Conservation (phyloP, 768 basidiomycete species). For the Phaeotremella skinneri region DNA sequence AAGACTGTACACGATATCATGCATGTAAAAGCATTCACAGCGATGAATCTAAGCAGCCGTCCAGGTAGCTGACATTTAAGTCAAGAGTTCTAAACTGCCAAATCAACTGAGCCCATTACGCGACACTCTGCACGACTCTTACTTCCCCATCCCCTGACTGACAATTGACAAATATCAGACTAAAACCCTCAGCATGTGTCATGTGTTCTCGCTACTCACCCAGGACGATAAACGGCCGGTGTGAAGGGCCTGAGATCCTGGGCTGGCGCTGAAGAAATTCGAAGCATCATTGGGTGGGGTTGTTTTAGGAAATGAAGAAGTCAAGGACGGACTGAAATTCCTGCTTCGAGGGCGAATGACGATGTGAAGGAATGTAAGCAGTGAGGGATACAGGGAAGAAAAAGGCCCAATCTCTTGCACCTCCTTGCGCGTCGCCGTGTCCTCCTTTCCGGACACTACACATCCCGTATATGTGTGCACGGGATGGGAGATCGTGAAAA, state of each 20-base stretch:
- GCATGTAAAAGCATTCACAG: no score
- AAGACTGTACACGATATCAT: no score
- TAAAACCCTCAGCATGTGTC: constrained; percentile 39
- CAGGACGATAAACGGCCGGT: constrained; percentile 29
- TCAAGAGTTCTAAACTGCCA: no score
- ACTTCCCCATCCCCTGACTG: no score
- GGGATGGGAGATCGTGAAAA: constrained; percentile 16
- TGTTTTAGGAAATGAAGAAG: not conserved
- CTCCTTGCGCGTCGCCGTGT: not conserved
- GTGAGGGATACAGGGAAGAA: not conserved
- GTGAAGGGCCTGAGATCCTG: constrained; percentile 31
- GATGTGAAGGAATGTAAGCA: not conserved
- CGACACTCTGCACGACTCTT: no score
- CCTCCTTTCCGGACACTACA: no score
- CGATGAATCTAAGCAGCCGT: no score
- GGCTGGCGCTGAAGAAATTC: constrained; percentile 51
- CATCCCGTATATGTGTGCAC: no score
- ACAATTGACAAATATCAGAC: not conserved
- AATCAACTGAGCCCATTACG: no score
- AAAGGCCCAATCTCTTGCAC: constrained; percentile 3
- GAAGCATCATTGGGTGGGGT: constrained; percentile 43
- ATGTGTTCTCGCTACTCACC: constrained; percentile 39
- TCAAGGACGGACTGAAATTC: constrained; percentile 1
- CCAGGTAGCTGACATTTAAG: no score
- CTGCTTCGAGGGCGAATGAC: not conserved